Evolutionary conservation across 345 rosid species (phyloP), one percentile per base, ranked within the genome.

Genomic region (Eucalyptus leucophloia): DNA sequence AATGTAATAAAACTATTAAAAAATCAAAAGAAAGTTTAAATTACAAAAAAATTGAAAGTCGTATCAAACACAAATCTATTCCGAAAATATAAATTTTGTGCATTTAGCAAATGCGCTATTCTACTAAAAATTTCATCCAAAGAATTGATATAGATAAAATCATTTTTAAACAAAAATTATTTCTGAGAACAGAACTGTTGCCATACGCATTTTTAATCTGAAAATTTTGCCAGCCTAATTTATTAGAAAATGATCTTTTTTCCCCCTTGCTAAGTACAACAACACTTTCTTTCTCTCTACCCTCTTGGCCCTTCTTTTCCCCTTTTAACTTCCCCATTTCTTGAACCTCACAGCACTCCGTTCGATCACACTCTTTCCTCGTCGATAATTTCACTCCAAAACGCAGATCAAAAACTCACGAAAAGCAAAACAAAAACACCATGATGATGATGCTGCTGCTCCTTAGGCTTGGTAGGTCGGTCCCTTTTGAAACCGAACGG

Each of bases 111-210:
- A 53, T 0, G 2, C 2, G 2, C 2, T 19, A 1, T 53, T 53
- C 2, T 53, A 53, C 24, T 53, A 2, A 19, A 0, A 53, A 19
- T 3, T 53, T 53, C 58, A 53, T 53, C 2, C 58, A 21, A 53
- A 53, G 11, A 53, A 53, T 1, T 1, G 2, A 53, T 1, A 53
- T 8, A 53, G 2, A 53, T 19, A 53, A 53, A 53, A 53, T 19
- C 5, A 0, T 53, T 53, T 19, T 2, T 19, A 19, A 8, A 8
- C 5, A 19, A 19, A 53, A 53, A 53, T 53, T 53, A 53, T 19
- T 19, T 53, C 0, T 3, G 24, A 1, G 0, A 18, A 53, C 4
- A 53, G 0, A 53, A 51, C 1, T 51, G 1, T 19, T 53, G 1
- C 0, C 4, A 8, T 53, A 19, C 1, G 4, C 0, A 19, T 53